These are phyloP conservation scores for Selaginella tamariscina DNA, from an alignment of 75 land plant genomes.

Conservation along the genomic window DNA sequence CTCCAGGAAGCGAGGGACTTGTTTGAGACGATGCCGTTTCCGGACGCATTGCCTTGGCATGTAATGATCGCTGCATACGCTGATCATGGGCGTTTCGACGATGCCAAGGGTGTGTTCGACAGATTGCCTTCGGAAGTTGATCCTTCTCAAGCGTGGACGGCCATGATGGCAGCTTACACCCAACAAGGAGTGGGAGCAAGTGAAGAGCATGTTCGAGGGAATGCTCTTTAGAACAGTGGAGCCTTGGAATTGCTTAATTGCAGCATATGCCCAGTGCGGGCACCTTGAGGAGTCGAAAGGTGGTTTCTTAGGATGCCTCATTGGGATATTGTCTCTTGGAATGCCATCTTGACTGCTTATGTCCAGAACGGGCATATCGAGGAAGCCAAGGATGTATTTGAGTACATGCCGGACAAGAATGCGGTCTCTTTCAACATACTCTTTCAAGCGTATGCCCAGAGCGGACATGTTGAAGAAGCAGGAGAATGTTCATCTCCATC, in stretches of 20 bases:
- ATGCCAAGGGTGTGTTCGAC: background rate
- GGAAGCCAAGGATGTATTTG: background rate
- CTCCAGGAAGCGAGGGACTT: background rate
- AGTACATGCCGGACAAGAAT: background rate
- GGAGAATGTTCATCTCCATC: background rate
- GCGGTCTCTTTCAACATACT: background rate
- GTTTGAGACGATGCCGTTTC: background rate
- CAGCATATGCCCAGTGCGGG: slow-evolving; percentile 5
- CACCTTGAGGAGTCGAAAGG: background rate
- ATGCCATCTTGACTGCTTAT: background rate
- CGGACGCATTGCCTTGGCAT: background rate
- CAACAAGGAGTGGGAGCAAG: background rate
- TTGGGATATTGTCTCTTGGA: slow-evolving; percentile 5
- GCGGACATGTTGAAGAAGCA: background rate
- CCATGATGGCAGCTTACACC: background rate
- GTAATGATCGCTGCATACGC: background rate
- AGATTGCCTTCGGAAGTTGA: background rate
- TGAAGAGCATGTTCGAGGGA: background rate
- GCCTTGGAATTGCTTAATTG: background rate
- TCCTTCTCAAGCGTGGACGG: background rate
- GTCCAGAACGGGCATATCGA: background rate
- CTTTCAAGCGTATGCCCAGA: background rate
- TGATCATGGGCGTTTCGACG: background rate
- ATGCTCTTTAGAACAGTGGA: background rate
- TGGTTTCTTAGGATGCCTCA: background rate